These are phyloP conservation scores for Nemania diffusa DNA, from an alignment of 2,329 filamentous ascomycete genomes.

Conservation along the genomic window DNA sequence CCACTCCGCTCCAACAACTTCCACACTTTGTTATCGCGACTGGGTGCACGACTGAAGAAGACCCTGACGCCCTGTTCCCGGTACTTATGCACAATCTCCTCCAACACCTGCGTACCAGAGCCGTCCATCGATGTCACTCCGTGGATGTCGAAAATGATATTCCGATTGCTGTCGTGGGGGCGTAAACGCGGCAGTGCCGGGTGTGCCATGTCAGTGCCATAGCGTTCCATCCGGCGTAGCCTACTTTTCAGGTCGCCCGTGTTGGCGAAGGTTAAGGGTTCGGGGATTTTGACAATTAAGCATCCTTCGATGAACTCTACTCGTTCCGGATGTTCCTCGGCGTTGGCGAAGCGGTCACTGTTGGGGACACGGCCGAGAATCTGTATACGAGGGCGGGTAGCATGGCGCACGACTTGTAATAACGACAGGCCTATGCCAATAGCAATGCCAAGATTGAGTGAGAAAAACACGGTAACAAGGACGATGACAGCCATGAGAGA, in stretches of 20 bases:
- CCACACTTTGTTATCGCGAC: slow-evolving; percentile 69
- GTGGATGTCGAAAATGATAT: slow-evolving; percentile 96
- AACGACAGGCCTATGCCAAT: slow-evolving; percentile 92
- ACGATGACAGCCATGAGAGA: slow-evolving; percentile 91
- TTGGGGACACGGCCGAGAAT: slow-evolving; percentile 91
- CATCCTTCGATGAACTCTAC: slow-evolving; percentile 93
- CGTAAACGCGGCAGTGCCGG: slow-evolving; percentile 86
- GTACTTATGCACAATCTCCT: slow-evolving; percentile 87
- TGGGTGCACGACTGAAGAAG: slow-evolving; percentile 73
- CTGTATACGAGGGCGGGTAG: slow-evolving; percentile 92
- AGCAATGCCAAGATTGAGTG: slow-evolving; percentile 90
- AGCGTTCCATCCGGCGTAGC: slow-evolving; percentile 84
- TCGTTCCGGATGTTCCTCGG: slow-evolving; percentile 75
- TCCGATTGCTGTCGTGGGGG: slow-evolving; percentile 82
- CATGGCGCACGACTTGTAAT: slow-evolving; percentile 88
- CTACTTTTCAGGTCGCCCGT: slow-evolving; percentile 90
- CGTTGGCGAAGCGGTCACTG: slow-evolving; percentile 86
- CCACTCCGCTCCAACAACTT: slow-evolving; percentile 79
- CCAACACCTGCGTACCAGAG: slow-evolving; percentile 89
- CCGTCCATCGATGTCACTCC: slow-evolving; percentile 96
- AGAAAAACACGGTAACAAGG: slow-evolving; percentile 92
- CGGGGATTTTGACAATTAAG: slow-evolving; percentile 96
- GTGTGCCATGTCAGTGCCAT: slow-evolving; percentile 86
- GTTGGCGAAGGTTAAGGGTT: slow-evolving; percentile 96
- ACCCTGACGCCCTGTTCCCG: slow-evolving; percentile 79